phyloP scores from a whole-genome alignment of 2,329 filamentous ascomycete species.

The Fusarium udum region DNA sequence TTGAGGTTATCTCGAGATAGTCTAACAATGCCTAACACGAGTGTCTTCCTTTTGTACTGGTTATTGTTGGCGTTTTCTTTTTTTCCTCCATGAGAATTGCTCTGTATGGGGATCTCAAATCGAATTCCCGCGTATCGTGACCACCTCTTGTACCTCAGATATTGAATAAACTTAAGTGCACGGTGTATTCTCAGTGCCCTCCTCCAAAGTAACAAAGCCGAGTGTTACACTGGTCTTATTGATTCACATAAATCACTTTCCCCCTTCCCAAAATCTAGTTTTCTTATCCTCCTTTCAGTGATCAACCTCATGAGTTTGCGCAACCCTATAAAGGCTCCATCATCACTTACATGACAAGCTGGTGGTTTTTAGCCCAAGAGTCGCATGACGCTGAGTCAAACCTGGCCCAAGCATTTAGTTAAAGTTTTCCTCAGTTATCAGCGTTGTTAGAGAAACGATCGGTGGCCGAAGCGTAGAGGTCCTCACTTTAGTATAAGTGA shows the following conservation, averaged over 20 bases:
- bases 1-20: background rate
- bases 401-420: background rate
- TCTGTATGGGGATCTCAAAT: background rate
- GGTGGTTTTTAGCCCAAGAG: background rate
- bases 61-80: background rate
- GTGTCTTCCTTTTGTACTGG: background rate
- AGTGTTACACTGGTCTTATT: background rate
- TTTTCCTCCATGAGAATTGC: background rate
- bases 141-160: background rate
- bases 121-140: background rate
- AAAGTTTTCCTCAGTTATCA: background rate
- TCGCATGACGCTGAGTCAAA: background rate
- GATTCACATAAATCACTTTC: background rate
- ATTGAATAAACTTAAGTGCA: background rate
- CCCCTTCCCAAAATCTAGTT: background rate
- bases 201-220: background rate
- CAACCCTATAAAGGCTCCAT: background rate
- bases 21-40: background rate
- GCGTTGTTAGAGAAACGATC: background rate
- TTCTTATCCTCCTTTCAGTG: background rate
- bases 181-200: background rate
- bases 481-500: background rate
- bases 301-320: background rate
- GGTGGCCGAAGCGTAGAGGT: background rate
- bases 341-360: background rate